Evolutionary conservation across 2,329 filamentous ascomycete genomes (phyloP), one percentile per base, ranked within the genome.

Genomic region (Xylaria sp.): DNA sequence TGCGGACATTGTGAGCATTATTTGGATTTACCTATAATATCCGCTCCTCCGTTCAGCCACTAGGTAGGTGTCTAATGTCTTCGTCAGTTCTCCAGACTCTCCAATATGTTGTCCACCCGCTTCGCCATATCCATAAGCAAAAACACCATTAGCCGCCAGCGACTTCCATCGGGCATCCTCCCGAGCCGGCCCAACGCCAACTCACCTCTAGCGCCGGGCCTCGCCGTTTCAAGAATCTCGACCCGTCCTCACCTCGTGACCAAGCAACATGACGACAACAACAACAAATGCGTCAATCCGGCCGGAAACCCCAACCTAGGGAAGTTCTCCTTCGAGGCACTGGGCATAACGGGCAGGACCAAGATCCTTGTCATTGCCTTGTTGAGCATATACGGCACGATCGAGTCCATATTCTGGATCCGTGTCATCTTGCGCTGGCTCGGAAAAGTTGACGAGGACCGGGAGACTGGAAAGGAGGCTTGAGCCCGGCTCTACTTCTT

Each of bases 371-470:
- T 71, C 18, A 44, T 68, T 45, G 52, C 56, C 7, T 53, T 66
- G 13, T 37, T 72, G 26, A 56, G 63, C 43, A 56, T 70, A 20
- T 62, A 70, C 50, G 67, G 69, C 7, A 70, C 66, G 1, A 65
- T 72, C 48, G 71, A 73, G 54, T 64, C 66, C 17, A 66, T 66
- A 42, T 70, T 73, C 48, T 73, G 66, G 64, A 60, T 57, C 17
- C 64, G 67, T 43, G 60, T 63, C 38, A 54, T 66, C 39, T 63
- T 59, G 62, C 50, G 57, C 22, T 67, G 64, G 67, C 65, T 45
- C 8, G 46, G 44, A 18, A 47, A 54, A 17, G 29, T n/a, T n/a
- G n/a, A 48, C 6, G 49, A 56, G 26, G 45, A 52, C 7, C 50
- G 55, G 16, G 50, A 57, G 39, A 21, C 50, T 8, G 49, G 51